These are phyloP conservation scores for Notholithocarpus densiflorus DNA, from an alignment of 306 rosid genomes.

Conservation along the genomic window DNA sequence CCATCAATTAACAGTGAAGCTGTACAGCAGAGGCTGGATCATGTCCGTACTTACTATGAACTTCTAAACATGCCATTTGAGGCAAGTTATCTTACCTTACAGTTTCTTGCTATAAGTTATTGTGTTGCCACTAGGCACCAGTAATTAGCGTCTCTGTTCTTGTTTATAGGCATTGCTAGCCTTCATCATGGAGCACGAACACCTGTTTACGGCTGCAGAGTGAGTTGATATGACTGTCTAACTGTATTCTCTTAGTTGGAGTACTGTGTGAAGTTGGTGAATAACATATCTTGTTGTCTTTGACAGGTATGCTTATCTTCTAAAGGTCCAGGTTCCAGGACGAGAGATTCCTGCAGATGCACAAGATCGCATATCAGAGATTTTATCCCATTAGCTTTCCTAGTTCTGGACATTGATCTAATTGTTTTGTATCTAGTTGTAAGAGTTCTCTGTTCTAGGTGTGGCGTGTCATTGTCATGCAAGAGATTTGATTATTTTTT, in stretches of 20 bases:
- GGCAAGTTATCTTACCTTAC: slow-evolving; percentile 49
- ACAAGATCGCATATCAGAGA: slow-evolving; percentile 61
- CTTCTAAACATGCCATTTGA: slow-evolving; percentile 97
- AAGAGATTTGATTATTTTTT: slow-evolving; percentile 22
- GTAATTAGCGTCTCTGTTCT: slow-evolving; percentile 24
- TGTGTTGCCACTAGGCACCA: slow-evolving; percentile 18
- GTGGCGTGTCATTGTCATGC: slow-evolving; percentile 14
- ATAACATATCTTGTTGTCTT: slow-evolving; percentile 26
- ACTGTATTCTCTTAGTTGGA: slow-evolving; percentile 2
- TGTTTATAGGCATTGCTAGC: slow-evolving; percentile 86
- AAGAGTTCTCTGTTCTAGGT: slow-evolving; percentile 15
- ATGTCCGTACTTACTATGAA: slow-evolving; percentile 91
- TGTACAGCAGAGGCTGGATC: slow-evolving; percentile 87
- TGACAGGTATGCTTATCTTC: slow-evolving; percentile 77
- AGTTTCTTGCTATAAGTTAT: not conserved
- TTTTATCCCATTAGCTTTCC: slow-evolving; percentile 51
- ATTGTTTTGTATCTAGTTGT: not conserved
- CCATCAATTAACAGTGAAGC: slow-evolving; percentile 83
- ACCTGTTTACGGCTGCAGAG: slow-evolving; percentile 73
- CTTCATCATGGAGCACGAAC: slow-evolving; percentile 82
- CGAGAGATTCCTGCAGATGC: slow-evolving; percentile 87
- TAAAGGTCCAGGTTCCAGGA: slow-evolving; percentile 87
- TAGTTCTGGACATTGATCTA: slow-evolving; percentile 18
- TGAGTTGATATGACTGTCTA: slow-evolving; percentile 42
- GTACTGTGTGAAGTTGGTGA: slow-evolving; percentile 7